phyloP scores from a whole-genome alignment of 2,329 filamentous ascomycete species.

The Tympanopsis confertula region DNA sequence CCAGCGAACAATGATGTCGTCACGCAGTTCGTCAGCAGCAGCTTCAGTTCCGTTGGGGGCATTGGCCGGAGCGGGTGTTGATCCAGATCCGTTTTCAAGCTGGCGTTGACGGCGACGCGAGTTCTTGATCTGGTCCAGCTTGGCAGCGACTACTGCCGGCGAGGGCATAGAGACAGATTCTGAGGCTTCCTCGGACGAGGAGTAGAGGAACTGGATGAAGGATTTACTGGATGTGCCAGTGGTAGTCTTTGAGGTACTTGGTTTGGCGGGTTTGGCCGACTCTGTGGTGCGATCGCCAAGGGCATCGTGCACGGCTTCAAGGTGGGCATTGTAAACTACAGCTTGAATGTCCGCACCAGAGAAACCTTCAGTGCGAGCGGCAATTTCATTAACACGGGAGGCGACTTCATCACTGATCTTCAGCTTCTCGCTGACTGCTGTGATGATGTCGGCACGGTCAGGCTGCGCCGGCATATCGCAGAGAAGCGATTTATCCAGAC shows the following conservation, averaged over 20 bases:
- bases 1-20: conserved; percentile 76
- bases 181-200: conserved; percentile 38
- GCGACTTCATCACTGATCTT: conserved; percentile 58
- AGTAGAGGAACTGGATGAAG: conserved; percentile 79
- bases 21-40: background rate
- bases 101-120: conserved; percentile 53
- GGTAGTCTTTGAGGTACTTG: conserved; percentile 14
- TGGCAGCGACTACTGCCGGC: conserved; percentile 67
- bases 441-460: conserved; percentile 80
- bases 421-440: conserved; percentile 71
- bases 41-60: conserved; percentile 12
- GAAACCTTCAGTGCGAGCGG: conserved; percentile 72
- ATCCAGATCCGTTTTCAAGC: conserved; percentile 21
- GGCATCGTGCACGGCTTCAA: conserved; percentile 92
- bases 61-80: conserved; percentile 6
- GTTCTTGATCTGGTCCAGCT: conserved; percentile 68
- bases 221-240: conserved; percentile 26
- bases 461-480: conserved; percentile 75
- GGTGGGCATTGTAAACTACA: conserved; percentile 86
- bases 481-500: conserved; percentile 82
- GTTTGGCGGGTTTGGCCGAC: conserved; percentile 19
- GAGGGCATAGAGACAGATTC: conserved; percentile 53
- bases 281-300: conserved; percentile 48
- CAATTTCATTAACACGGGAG: conserved; percentile 51
- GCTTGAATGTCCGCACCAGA: conserved; percentile 91